phyloP scores from a whole-genome alignment of 768 basidiomycete species.

The Pleurotus sapidus region DNA sequence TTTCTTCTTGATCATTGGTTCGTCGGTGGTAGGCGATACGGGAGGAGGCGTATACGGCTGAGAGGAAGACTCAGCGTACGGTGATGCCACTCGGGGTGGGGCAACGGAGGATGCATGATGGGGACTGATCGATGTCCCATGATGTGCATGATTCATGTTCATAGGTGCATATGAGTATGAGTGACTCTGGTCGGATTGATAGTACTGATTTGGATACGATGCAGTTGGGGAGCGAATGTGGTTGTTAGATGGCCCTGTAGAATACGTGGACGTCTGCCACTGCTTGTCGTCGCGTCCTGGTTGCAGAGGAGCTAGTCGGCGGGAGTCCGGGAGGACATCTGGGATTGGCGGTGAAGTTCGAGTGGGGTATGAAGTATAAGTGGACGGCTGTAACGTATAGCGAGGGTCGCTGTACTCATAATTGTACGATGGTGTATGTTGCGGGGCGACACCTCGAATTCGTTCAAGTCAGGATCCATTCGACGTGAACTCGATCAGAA shows the following conservation, averaged over 20 bases:
- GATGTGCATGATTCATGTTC: slow-evolving; percentile 19
- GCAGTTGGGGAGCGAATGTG: slow-evolving; percentile 65
- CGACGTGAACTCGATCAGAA: slow-evolving; percentile 15
- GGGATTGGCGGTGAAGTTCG: slow-evolving; percentile 49
- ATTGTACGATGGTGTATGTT: slow-evolving; percentile 42
- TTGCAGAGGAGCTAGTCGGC: slow-evolving; percentile 55
- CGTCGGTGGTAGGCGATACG: slow-evolving; percentile 49
- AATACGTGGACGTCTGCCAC: slow-evolving; percentile 41
- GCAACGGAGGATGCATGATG: slow-evolving; percentile 18
- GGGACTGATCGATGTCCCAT: slow-evolving; percentile 26
- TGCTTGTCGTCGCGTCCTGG: slow-evolving; percentile 35
- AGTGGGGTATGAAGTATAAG: slow-evolving; percentile 37
- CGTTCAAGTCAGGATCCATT: slow-evolving; percentile 34
- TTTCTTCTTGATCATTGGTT: slow-evolving; percentile 83
- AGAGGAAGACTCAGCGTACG: slow-evolving; percentile 37
- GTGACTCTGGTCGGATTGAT: slow-evolving; percentile 38
- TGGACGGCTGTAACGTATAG: slow-evolving; percentile 39
- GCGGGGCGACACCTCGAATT: slow-evolving; percentile 34
- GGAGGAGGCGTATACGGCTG: slow-evolving; percentile 56
- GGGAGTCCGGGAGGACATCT: slow-evolving; percentile 45
- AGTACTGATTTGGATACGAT: slow-evolving; percentile 56
- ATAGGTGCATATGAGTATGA: slow-evolving; percentile 40
- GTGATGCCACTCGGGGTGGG: slow-evolving; percentile 31
- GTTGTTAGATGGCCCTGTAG: slow-evolving; percentile 30
- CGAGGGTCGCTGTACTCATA: slow-evolving; percentile 58